Base-by-base conservation (phyloP, 371 early-diverging fungal species). In the Smittium culicis region DNA sequence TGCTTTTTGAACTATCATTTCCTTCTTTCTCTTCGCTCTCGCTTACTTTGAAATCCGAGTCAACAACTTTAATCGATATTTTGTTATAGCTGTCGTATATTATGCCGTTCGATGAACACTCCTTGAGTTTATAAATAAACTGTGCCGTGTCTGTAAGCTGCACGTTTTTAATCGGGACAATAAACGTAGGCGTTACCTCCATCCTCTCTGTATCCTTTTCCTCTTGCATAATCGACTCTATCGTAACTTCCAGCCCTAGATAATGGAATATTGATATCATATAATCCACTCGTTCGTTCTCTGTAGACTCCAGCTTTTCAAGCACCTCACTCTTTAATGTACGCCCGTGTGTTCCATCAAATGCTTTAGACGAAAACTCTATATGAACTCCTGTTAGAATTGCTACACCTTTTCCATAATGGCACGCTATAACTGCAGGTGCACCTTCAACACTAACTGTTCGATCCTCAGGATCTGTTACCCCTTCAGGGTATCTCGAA, bases 361-460 rank as follows among this genome's bases (percentile, higher is more conserved):
- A 64, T 14, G 54, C 11, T 24, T 54, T 35, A 54, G 2, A 45
- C 82, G 83, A 70, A 87, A 91, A 35, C 71, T 91, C 91, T 3
- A 87, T 83, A 66, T 91, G 91, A n/a, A 86, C 73, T 0, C 86
- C 88, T 0, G 85, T 75, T 29, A 91, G 67, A 5, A 90, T 66
- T 0, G 91, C 90, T 8, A 73, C 34, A 0, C 91, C 91, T 2
- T 74, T 61, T 1, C 88, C 90, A 0, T 85, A 79, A 2, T 70
- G 68, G 61, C 86, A 85, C 30, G 79, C 72, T 5, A 89, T 72
- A 17, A 75, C 30, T 1, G 71, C 68, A 16, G 69, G 20, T 2
- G 71, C 71, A 59, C 59, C 34, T 27, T 55, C 55, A 0, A 71
- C 69, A 17, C 32, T 35, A 25, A 55, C 31, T 3, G 28, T 27